Evolutionary conservation across 2,329 filamentous ascomycete genomes (phyloP), one percentile per base, ranked within the genome.

Genomic region (Colletotrichum sp.): DNA sequence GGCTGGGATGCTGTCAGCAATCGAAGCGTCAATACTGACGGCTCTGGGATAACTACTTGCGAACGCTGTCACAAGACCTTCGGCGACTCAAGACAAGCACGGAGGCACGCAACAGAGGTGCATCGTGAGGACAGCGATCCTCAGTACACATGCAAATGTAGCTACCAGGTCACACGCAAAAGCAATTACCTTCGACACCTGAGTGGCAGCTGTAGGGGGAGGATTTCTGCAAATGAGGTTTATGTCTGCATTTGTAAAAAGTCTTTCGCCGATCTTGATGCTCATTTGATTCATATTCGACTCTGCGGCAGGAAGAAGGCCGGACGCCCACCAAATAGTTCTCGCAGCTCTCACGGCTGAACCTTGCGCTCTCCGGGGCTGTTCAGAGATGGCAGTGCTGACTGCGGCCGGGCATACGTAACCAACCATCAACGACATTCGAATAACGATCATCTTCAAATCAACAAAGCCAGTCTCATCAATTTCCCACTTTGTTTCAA

Each of bases 121-220:
- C 68, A 71, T 28, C 57, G 28, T 7, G 26, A 34, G 26, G 18
- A 12, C 9, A 18, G n/a, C 28, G 68, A 52, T 6, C 68, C 28
- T 13, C 18, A 55, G 3, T 71, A 71, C 39, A 8, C 9, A 2
- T 71, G 68, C 36, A 71, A 64, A 34, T 71, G 68, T 16, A 8
- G 6, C 5, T 30, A 36, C 39, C 8, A 5, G 22, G 28, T 30
- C n/a, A 16, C 59, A 5, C 59, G 68, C 39, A 71, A 65, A 16
- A 15, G 4, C 1, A 65, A 71, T 7, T 36, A 71, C 39, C 13
- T 6, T 2, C 28, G 68, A 7, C 68, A 71, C 26, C 3, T 71
- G 6, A 18, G 15, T 3, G 22, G 8, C 28, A 64, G n/a, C 9
- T 71, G 68, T 22, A 34, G 16, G 9, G 8, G 4, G 28, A 22